phyloP scores from a whole-genome alignment of 1,139 yeast genomes.

The Diutina mesorugosa region DNA sequence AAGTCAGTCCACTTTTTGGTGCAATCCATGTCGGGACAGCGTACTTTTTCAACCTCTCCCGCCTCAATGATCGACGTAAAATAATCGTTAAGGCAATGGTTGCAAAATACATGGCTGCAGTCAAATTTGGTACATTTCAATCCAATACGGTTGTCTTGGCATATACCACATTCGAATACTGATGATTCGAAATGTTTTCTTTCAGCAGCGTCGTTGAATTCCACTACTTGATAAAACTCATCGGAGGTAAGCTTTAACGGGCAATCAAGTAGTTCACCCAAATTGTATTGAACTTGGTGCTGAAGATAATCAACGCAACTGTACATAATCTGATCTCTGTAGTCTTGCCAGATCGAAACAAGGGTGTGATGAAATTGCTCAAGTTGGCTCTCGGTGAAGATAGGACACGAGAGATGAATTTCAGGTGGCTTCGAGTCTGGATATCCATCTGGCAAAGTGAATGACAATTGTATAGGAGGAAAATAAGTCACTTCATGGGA shows the following conservation, averaged over 20 bases:
- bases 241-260: constrained; percentile 6
- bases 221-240: constrained; percentile 8
- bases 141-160: constrained; percentile 44
- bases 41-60: constrained; percentile 41
- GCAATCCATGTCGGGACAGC: constrained; percentile 48
- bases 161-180: constrained; percentile 45
- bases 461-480: constrained; percentile 18
- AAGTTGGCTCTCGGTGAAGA: constrained; percentile 12
- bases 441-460: constrained; percentile 16
- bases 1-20: constrained; percentile 13
- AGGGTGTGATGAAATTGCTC: constrained; percentile 10
- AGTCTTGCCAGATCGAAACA: constrained; percentile 21
- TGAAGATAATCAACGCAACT: constrained; percentile 32
- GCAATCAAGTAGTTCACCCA: constrained; percentile 4
- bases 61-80: constrained; percentile 29
- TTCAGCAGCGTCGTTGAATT: constrained; percentile 10
- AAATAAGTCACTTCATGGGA: constrained; percentile 11
- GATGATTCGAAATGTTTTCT: constrained; percentile 18
- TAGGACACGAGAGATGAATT: constrained; percentile 9
- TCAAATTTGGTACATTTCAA: constrained; percentile 25
- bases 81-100: constrained; percentile 33
- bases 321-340: constrained; percentile 30
- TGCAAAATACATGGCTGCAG: constrained; percentile 46
- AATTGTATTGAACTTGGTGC: constrained; percentile 10
- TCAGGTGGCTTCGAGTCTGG: constrained; percentile 19